Evolutionary conservation across 2,329 filamentous ascomycete species (phyloP).

Genomic region (Colletotrichum endophyticum): DNA sequence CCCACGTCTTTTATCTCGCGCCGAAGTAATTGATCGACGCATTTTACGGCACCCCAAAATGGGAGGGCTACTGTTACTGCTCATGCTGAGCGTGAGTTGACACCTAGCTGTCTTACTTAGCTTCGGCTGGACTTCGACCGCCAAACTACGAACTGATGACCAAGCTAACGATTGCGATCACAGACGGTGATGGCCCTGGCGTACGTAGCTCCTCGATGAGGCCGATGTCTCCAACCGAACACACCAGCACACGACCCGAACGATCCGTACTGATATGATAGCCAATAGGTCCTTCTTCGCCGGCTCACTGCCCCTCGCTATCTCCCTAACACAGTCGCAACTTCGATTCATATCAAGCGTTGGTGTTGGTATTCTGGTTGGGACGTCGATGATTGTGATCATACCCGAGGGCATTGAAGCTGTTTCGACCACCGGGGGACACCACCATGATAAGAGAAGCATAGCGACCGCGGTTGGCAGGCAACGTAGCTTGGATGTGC

Average conservation of each 20-base stretch:
- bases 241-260: not conserved
- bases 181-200: constrained; percentile 64
- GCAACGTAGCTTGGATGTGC: not conserved
- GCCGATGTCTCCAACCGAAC: constrained; percentile 15
- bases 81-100: constrained; percentile 44
- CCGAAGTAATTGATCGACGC: not conserved
- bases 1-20: not conserved
- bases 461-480: not conserved
- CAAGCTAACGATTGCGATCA: constrained; percentile 4
- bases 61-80: constrained; percentile 44
- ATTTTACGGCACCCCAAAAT: constrained; percentile 29
- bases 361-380: constrained; percentile 92
- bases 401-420: constrained; percentile 97
- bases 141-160: not conserved
- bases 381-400: constrained; percentile 94
- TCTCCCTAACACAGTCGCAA: constrained; percentile 85
- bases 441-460: constrained; percentile 12
- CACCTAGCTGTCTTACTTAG: not conserved
- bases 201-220: constrained; percentile 43
- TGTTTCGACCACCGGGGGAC: constrained; percentile 65
- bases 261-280: constrained; percentile 7
- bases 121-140: not conserved
- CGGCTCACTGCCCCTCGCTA: constrained; percentile 87
- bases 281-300: constrained; percentile 83
- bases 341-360: constrained; percentile 89